Percentiles rank a stretch among this genome's conserved stretches.
phyloP scores from a whole-genome alignment of 164 flowering plant species.

The Tinospora cordifolia region DNA sequence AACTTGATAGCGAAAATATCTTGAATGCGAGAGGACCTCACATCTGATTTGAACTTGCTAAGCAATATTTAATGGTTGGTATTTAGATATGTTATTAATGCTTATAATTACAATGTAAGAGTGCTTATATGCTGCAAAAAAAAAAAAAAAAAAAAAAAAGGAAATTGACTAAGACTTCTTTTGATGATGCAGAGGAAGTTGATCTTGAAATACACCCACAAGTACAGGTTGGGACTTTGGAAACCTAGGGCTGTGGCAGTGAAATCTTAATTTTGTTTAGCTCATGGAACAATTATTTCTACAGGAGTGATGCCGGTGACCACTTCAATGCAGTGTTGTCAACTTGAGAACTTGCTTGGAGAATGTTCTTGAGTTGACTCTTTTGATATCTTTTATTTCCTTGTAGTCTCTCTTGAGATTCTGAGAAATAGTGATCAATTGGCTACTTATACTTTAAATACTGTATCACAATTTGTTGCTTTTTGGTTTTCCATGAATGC shows the following conservation, averaged over 20 bases:
- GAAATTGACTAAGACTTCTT: not conserved
- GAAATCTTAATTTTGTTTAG: slow-evolving; percentile 18
- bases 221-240: slow-evolving; percentile 53
- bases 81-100: not conserved
- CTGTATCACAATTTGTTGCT: too few relatives aligned
- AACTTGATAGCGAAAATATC: not conserved
- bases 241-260: slow-evolving; percentile 34
- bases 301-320: too few relatives aligned
- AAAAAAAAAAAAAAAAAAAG: not conserved
- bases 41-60: not conserved
- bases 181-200: slow-evolving; percentile 40
- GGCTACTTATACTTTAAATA: too few relatives aligned
- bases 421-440: too few relatives aligned
- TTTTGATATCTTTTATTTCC: too few relatives aligned
- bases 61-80: not conserved
- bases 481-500: too few relatives aligned
- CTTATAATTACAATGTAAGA: not conserved
- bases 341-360: not conserved
- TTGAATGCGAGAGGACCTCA: not conserved
- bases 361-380: too few relatives aligned
- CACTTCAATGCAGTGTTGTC: not conserved
- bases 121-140: not conserved
- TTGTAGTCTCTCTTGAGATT: too few relatives aligned
- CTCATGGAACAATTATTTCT: not conserved
- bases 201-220: slow-evolving; percentile 50